phyloP scores from a whole-genome alignment of 1,139 yeast species.

The Candida sp. region DNA sequence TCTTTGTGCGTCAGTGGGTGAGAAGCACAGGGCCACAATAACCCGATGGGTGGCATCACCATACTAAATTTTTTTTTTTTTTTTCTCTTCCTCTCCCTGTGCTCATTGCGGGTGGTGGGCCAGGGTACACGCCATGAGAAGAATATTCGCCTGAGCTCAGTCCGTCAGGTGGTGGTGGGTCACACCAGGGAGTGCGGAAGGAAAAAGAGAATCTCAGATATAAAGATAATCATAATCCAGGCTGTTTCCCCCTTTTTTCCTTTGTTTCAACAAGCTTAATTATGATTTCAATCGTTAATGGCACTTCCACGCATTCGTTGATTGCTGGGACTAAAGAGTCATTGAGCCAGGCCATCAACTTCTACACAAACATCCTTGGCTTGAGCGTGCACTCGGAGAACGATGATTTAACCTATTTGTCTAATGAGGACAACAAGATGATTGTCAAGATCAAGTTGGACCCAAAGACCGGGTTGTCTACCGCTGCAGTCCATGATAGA shows the following conservation, averaged over 20 bases:
- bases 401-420: conserved; percentile 29
- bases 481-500: conserved; percentile 28
- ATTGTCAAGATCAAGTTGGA: conserved; percentile 30
- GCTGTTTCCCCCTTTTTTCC: too few species aligned
- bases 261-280: neutral
- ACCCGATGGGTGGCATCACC: neutral
- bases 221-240: neutral
- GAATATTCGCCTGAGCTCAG: neutral
- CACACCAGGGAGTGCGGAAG: neutral
- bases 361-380: conserved; percentile 52
- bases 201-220: neutral
- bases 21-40: neutral
- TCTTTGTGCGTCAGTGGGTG: too few species aligned
- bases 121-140: too few species aligned
- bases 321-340: conserved; percentile 42
- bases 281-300: conserved; percentile 47
- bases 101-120: too few species aligned
- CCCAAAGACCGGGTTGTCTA: conserved; percentile 27
- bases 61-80: neutral
- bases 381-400: conserved; percentile 34
- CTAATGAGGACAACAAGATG: conserved; percentile 33
- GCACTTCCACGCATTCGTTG: conserved; percentile 50
- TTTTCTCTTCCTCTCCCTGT: too few species aligned
- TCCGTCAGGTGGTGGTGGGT: neutral
- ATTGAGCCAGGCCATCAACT: conserved; percentile 41